Conservation (phyloP, 2,329 filamentous ascomycete species). For the Aspergillaceae sp. region DNA sequence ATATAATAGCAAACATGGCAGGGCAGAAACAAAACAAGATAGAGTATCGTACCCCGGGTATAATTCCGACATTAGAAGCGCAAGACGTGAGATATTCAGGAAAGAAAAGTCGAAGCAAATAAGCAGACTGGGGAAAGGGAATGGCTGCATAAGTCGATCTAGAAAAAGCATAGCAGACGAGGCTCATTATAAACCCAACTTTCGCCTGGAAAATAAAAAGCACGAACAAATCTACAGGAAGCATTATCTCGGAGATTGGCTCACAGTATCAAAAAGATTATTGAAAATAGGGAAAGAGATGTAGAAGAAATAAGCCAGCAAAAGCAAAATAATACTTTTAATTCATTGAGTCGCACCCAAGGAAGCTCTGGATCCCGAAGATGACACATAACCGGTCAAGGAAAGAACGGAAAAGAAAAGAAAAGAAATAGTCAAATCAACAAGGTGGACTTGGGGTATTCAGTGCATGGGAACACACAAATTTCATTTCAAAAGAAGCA, state of each 20-base stretch:
- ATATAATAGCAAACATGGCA: too few relatives aligned
- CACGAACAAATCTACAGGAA: conserved; percentile 1
- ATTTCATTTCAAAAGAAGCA: conserved; percentile 36
- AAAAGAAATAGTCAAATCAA: conserved; percentile 24
- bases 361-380: conserved; percentile 17
- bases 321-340: conserved; percentile 25
- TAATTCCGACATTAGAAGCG: too few relatives aligned
- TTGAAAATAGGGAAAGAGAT: neutral
- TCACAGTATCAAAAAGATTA: neutral
- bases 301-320: conserved; percentile 8
- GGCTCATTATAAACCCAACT: too few relatives aligned
- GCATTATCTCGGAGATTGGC: conserved; percentile 7
- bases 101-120: too few relatives aligned
- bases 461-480: conserved; percentile 33
- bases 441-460: conserved; percentile 36
- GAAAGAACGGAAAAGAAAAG: conserved; percentile 18
- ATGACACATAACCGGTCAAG: conserved; percentile 23
- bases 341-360: conserved; percentile 27
- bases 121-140: too few relatives aligned
- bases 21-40: too few relatives aligned
- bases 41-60: too few relatives aligned
- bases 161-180: too few relatives aligned
- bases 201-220: neutral
- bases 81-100: too few relatives aligned
- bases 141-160: too few relatives aligned